phyloP scores from a whole-genome alignment of 371 early-diverging fungal species.

The Batrachochytrium dendrobatidis region DNA sequence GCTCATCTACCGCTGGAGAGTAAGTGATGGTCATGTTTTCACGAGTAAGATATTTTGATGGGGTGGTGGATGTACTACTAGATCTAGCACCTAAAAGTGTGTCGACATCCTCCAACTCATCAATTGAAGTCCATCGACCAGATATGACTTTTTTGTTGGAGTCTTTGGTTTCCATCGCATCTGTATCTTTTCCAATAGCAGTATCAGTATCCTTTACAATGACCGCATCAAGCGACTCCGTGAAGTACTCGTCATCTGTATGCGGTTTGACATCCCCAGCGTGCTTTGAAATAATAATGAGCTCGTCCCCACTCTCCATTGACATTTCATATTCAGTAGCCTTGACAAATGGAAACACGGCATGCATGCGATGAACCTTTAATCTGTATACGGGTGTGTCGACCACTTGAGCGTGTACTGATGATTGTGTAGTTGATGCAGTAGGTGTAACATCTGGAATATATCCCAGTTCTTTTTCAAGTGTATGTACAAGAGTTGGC shows the following conservation, averaged over 20 bases:
- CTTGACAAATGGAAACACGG: constrained; percentile 9
- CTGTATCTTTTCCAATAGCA: neutral
- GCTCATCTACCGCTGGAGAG: neutral
- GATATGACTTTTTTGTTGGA: neutral
- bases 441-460: no score
- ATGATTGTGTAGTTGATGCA: neutral
- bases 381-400: no score
- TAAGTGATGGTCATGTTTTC: no score
- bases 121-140: neutral
- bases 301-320: constrained; percentile 6
- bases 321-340: constrained; percentile 17
- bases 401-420: neutral
- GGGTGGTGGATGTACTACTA: no score
- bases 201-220: neutral
- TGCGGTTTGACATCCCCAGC: no score
- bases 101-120: neutral
- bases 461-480: neutral
- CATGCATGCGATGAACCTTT: no score
- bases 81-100: no score
- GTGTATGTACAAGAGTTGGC: neutral
- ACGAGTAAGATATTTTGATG: no score
- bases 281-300: constrained; percentile 6
- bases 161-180: no score
- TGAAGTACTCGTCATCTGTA: no score
- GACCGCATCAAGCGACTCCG: no score